Evolutionary conservation across 352 stramenopile genomes (phyloP), one percentile per base, ranked within the genome.

Genomic region (Pythium phragmitis): DNA sequence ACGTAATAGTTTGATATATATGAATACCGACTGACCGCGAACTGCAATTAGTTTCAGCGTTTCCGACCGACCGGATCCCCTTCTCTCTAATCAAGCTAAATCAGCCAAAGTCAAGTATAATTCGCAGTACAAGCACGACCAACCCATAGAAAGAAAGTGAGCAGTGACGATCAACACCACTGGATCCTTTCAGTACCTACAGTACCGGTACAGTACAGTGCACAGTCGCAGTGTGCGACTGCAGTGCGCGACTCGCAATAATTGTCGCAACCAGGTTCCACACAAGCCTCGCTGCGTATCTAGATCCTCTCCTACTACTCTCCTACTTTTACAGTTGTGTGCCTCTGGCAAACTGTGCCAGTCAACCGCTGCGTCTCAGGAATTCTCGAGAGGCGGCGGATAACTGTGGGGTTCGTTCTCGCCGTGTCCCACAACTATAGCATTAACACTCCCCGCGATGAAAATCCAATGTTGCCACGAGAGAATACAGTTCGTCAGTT

Each of bases 151-250:
- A 43, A 1, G 30, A 56, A 57, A 7, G 47, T n/a, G 12, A 23
- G 28, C 21, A 9, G 28, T 58, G 54, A 60, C 54, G 54, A 60
- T 48, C 41, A 21, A 2, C 12, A 19, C 16, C 21, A 4, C 23
- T 33, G 26, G 41, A 60, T 60, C 54, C 41, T 26, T 42, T 23
- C 13, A 2, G 19, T 60, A 60, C 54, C 34, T 60, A 60, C 54
- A 21, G 28, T 37, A 12, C 26, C 4, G 26, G 26, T 5, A 5
- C 26, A 30, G 26, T 30, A 21, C 21, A 21, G 21, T 21, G 21
- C 26, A 3, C 26, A 30, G 26, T 30, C 26, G 26, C 26, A 30
- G 4, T 30, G 26, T 30, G 26, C 26, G 26, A 30, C 26, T 5
- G 26, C 26, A 30, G 26, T 30, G 3, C 4, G 26, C 26, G 26